phyloP scores from a whole-genome alignment of 306 rosid genomes.

The Trifolium dubium region DNA sequence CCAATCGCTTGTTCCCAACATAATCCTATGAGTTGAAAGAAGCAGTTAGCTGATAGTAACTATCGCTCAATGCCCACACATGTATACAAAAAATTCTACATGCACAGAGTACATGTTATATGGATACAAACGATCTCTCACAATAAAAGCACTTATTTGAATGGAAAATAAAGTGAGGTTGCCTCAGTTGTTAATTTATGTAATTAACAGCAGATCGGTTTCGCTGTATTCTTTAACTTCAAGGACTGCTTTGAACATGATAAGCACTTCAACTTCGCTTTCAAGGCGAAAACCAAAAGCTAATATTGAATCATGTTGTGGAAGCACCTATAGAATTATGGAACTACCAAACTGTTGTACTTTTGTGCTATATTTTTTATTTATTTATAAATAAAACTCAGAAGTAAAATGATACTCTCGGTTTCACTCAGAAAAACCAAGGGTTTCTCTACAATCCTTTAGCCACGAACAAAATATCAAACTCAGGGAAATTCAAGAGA shows the following conservation, averaged over 20 bases:
- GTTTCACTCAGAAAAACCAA: not conserved
- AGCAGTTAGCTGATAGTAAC: constrained; percentile 26
- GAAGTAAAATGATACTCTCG: not conserved
- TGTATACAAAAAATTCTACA: not conserved
- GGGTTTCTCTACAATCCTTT: not conserved
- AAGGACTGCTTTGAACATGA: not conserved
- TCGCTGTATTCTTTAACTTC: not conserved
- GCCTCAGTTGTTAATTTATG: constrained; percentile 1
- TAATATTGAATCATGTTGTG: not conserved
- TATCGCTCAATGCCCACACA: constrained; percentile 5
- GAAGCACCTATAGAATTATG: constrained; percentile 38
- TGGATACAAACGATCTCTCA: not conserved
- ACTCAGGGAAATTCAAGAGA: not conserved
- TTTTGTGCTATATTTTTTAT: not conserved
- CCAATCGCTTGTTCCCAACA: constrained; percentile 95
- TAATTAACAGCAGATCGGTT: not conserved
- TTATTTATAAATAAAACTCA: not conserved
- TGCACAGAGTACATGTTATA: not conserved
- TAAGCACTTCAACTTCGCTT: too few relatives aligned
- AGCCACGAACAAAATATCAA: not conserved
- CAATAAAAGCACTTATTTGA: constrained; percentile 7
- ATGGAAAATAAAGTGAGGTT: not conserved
- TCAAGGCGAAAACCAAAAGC: too few relatives aligned
- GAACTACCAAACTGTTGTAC: constrained; percentile 2
- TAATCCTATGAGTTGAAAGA: constrained; percentile 64